Base-by-base conservation (phyloP, 768 basidiomycete species). In the Amanita rimosa region DNA sequence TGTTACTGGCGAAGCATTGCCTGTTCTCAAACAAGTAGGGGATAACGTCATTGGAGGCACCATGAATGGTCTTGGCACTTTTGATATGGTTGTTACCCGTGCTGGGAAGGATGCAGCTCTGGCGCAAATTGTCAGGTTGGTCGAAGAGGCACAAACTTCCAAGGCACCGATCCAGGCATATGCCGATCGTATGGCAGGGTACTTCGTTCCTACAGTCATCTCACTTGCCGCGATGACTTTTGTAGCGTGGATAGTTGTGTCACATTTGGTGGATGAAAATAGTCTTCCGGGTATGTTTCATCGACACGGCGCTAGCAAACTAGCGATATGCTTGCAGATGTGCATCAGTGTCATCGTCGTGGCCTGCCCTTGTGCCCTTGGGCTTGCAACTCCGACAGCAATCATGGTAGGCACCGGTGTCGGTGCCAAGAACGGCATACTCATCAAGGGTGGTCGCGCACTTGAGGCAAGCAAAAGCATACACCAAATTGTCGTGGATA, bases 381-480 rank as follows among this genome's bases (percentile, higher is more conserved):
- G 95, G 4, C 74, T 98, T 51, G 90, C 89, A 48, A 98, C 95
- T 0, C 96, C 96, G 1, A 98, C 96, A 0, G 96, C 95, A 2
- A 92, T 98, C 66, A 98, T 98, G 96, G 96, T 98, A 27, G 96
- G 96, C 14, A 98, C 95, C 0, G 96, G 96, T 1, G 81, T 98
- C 49, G 96, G 96, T 1, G 96, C 96, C 7, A 78, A 86, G 69
- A 95, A 98, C 58, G 95, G 96, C 0, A 98, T 99, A 51, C 68
- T 99, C 40, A 98, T 99, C 78, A 99, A 99, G 62, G 94, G 96
- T 17, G 96, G 94, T 1, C 74, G 86, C 11, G 94, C 96, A 2
- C 71, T 99, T 22, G 96, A 99, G 61, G 92, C 90, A 3, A 92
- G 91, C 64, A 81, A 78, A 55, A 72, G 74, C 45, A 81, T 98